Percentiles rank a stretch among this genome's conserved stretches.
These are phyloP conservation scores for Stylosanthes scabra DNA, from an alignment of 331 rosid genomes.

Conservation along the genomic window DNA sequence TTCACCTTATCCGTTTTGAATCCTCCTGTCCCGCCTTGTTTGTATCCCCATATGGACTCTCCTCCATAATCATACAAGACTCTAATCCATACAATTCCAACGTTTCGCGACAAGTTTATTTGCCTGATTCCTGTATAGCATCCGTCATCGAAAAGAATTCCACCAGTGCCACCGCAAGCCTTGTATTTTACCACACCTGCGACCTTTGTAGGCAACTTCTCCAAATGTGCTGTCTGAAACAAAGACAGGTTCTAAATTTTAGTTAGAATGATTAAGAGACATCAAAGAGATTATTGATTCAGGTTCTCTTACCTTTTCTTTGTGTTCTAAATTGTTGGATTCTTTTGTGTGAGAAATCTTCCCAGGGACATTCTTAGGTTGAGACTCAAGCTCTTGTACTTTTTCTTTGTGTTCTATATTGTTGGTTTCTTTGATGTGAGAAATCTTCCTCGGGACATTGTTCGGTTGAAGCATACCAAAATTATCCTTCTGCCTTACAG, in stretches of 20 bases:
- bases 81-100: constrained; percentile 71
- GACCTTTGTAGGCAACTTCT: constrained; percentile 44
- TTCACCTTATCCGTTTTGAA: constrained; percentile 73
- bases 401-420: constrained; percentile 35
- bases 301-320: constrained; percentile 47
- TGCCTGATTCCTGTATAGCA: constrained; percentile 64
- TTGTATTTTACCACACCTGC: constrained; percentile 57
- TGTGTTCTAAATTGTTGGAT: constrained; percentile 42
- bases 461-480: constrained; percentile 47
- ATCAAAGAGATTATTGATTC: constrained; percentile 16
- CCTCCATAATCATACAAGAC: constrained; percentile 72
- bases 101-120: constrained; percentile 74
- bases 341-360: constrained; percentile 45
- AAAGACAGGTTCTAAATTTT: background rate
- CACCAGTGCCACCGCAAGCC: constrained; percentile 86
- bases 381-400: constrained; percentile 23
- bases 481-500: constrained; percentile 70
- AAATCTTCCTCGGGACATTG: constrained; percentile 37
- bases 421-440: constrained; percentile 43
- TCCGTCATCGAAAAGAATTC: constrained; percentile 73
- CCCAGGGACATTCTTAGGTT: constrained; percentile 38
- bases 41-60: constrained; percentile 68
- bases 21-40: constrained; percentile 82
- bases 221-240: constrained; percentile 47
- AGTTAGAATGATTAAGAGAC: constrained; percentile 28